Percentiles rank a stretch among this genome's conserved stretches.
phyloP scores from a whole-genome alignment of 768 basidiomycete species.

The Sporobolomyces roseus region DNA sequence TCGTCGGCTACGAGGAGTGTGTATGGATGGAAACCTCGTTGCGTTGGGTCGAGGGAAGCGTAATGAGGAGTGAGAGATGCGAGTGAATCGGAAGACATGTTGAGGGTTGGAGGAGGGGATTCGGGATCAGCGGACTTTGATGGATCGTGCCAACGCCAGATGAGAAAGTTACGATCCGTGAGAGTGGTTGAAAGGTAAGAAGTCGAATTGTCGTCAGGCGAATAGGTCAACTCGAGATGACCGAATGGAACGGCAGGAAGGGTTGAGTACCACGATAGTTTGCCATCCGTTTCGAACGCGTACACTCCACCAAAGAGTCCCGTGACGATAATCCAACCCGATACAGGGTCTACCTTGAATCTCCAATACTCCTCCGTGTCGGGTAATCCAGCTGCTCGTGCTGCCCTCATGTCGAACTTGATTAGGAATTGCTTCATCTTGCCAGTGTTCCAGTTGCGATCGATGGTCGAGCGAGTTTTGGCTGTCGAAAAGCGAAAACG shows the following conservation, averaged over 20 bases:
- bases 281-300: constrained; percentile 2
- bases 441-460: constrained; percentile 17
- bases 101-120: neutral
- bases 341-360: constrained; percentile 19
- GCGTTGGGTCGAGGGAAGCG: neutral
- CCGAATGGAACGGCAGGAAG: accelerated
- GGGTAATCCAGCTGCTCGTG: neutral
- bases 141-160: constrained; percentile 2
- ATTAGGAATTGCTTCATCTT: neutral
- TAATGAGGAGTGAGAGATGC: neutral
- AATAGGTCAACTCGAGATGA: constrained; percentile 19
- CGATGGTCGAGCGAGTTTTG: neutral
- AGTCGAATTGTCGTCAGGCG: neutral
- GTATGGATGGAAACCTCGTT: neutral
- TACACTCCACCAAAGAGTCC: neutral
- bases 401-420: neutral
- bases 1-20: neutral
- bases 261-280: neutral
- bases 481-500: neutral
- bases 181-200: neutral
- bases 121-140: neutral
- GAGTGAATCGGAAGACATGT: neutral
- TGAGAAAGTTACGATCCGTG: neutral
- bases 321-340: constrained; percentile 2
- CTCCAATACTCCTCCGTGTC: constrained; percentile 1